Base-by-base conservation (phyloP, 768 basidiomycete genomes). In the Leccinellum luteum region DNA sequence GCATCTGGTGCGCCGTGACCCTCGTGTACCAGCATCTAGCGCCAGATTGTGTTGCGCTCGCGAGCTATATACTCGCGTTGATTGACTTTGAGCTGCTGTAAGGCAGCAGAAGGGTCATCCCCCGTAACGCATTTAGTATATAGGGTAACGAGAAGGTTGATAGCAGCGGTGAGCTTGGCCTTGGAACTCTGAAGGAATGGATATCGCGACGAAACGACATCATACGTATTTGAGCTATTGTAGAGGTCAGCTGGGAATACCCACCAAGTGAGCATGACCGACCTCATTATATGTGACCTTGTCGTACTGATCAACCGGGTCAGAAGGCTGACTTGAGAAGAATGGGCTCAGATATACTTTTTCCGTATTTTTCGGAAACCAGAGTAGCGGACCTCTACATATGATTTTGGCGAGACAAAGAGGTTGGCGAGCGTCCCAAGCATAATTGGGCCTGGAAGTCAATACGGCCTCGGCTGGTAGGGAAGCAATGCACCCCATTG, bases 21-120 rank as follows among this genome's bases (percentile, higher is more conserved):
- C 64, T 92, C 90, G n/a, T n/a, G n/a, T n/a, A n/a, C n/a, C n/a
- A n/a, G n/a, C n/a, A n/a, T n/a, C n/a, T n/a, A 89, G 25, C 93
- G 81, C 97, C 97, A 99, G 13, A 98, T 89, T 1, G 97, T 99
- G 67, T 98, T 94, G 31, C 97, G 84, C 67, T 98, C 96, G 86
- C 95, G 96, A 3, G 96, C 95, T 60, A 96, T 90, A 68, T 93
- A 89, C 73, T 98, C 94, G 19, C 93, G 85, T 56, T 95, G 87
- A 69, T 95, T 86, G 15, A 93, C 79, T 60, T 86, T 85, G 47
- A 99, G 82, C 68, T 96, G 91, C 62, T 90, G 86, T 44, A 84
- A 9, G n/a, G n/a, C n/a, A n/a, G n/a, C n/a, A n/a, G n/a, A n/a
- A n/a, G n/a, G n/a, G n/a, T n/a, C n/a, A n/a, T 86, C 89, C 2